A percentile compares a stretch with the other conserved stretches of the same genome.
These are phyloP conservation scores for Daedaleopsis nitida DNA, from an alignment of 768 basidiomycete species.

Conservation along the genomic window DNA sequence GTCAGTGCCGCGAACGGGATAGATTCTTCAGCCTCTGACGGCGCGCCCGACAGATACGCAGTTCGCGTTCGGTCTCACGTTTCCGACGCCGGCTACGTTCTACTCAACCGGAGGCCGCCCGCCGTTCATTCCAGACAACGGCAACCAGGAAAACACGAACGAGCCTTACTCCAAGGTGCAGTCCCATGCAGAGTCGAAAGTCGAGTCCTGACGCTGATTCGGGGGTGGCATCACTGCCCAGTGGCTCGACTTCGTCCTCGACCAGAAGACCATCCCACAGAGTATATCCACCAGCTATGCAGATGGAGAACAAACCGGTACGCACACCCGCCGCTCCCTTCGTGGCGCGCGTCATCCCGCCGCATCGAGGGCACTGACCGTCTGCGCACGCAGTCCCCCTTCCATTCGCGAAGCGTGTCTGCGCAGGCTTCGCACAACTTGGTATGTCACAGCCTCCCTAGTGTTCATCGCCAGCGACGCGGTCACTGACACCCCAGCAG, in stretches of 20 bases:
- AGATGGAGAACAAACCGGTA: constrained; percentile 72
- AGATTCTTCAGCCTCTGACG: neutral
- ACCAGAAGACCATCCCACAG: constrained; percentile 48
- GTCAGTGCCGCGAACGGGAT: constrained; percentile 8
- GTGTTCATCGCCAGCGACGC: too few species aligned
- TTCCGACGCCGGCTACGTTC: constrained; percentile 60
- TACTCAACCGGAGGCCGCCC: constrained; percentile 66
- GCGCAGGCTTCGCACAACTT: constrained; percentile 61
- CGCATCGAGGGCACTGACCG: constrained; percentile 41
- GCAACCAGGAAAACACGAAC: constrained; percentile 44
- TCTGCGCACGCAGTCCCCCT: constrained; percentile 47
- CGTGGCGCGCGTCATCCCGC: neutral
- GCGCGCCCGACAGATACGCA: constrained; percentile 48
- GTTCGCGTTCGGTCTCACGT: constrained; percentile 64
- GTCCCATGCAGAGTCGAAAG: neutral
- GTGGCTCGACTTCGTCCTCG: constrained; percentile 66
- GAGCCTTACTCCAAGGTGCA: constrained; percentile 43
- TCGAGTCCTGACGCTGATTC: neutral
- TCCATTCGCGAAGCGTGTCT: constrained; percentile 58
- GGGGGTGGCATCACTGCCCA: constrained; percentile 26
- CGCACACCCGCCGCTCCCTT: neutral
- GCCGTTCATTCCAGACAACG: constrained; percentile 53
- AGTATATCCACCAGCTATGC: constrained; percentile 75
- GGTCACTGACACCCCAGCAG: constrained; percentile 31
- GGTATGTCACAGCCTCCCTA: constrained; percentile 36